Evolutionary conservation across 495 filamentous ascomycete genomes (phyloP), one percentile per base, ranked within the genome.

Genomic region (Amniculicola lignicola): DNA sequence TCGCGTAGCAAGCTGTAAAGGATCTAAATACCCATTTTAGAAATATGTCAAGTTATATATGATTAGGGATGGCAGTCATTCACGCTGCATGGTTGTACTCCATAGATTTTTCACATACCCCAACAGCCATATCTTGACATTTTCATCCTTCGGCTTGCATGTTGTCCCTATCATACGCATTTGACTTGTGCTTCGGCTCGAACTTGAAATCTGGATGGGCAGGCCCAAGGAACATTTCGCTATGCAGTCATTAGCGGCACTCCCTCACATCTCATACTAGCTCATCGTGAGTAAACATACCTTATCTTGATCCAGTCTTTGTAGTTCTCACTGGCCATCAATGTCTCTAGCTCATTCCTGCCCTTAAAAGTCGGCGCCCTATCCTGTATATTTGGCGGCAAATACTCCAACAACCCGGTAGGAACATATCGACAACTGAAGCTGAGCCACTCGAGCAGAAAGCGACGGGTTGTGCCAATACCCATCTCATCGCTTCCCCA

Each of bases 301-400:
- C 87, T 93, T 66, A 98, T 94, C 77, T 95, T 97, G 63, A 98
- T 88, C 93, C 93, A 98, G 71, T 98, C 93, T 73, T 83, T 86
- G 71, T 94, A 96, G 69, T 97, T 86, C 31, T 80, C 80, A 73
- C 90, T 95, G 9, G 81, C 84, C 72, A 98, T 72, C 57, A 98
- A 72, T 38, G 88, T 94, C 79, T 98, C 93, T 70, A 97, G 63
- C 33, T 97, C 93, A 71, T 90, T 85, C 47, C 93, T 76, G 4
- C 91, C 90, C 61, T 75, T 81, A 67, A 82, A 98, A 36, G 80
- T 79, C 36, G 91, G 92, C 29, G 93, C 87, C 35, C 93, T 75
- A 67, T 98, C 91, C 47, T 96, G 86, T 42, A 98, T 78, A 21
- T 72, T 82, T 0, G 93, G 90, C 33, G 93, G 94, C 33, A 97